Percentiles rank a stretch among this genome's conserved stretches.
These are phyloP conservation scores for Carex sylvatica DNA, from an alignment of 202 grass and related monocot genomes.

Conservation along the genomic window DNA sequence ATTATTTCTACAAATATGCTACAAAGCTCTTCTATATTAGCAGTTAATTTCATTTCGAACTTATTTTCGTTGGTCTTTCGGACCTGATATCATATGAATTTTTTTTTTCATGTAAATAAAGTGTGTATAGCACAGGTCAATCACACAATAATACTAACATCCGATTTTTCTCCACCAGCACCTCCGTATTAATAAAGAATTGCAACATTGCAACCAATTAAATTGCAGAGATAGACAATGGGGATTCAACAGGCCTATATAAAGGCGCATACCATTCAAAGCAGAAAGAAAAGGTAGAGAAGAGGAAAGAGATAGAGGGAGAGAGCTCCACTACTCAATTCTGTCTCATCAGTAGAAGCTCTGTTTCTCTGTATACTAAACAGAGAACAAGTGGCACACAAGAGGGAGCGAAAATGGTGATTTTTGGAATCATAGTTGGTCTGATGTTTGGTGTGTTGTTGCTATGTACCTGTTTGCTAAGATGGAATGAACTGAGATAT, in stretches of 20 bases:
- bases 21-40: too few relatives aligned
- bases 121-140: neutral
- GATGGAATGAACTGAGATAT: slow-evolving; percentile 83
- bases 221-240: slow-evolving; percentile 19
- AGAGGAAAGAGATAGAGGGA: neutral
- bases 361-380: neutral
- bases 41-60: too few relatives aligned
- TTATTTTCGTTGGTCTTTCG: too few relatives aligned
- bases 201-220: neutral
- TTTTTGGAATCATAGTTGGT: slow-evolving; percentile 27
- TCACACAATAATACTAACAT: too few relatives aligned
- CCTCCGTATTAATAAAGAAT: neutral
- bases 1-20: too few relatives aligned
- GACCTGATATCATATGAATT: neutral
- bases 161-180: neutral
- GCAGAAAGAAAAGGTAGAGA: neutral
- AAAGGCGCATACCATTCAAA: slow-evolving; percentile 21
- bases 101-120: neutral
- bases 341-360: neutral
- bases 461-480: slow-evolving; percentile 54
- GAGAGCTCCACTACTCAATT: slow-evolving; percentile 10
- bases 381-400: neutral
- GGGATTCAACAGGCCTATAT: slow-evolving; percentile 14
- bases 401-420: slow-evolving; percentile 30
- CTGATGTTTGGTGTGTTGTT: slow-evolving; percentile 23